phyloP scores from a whole-genome alignment of 495 filamentous ascomycete genomes.

The Platismatia glauca region DNA sequence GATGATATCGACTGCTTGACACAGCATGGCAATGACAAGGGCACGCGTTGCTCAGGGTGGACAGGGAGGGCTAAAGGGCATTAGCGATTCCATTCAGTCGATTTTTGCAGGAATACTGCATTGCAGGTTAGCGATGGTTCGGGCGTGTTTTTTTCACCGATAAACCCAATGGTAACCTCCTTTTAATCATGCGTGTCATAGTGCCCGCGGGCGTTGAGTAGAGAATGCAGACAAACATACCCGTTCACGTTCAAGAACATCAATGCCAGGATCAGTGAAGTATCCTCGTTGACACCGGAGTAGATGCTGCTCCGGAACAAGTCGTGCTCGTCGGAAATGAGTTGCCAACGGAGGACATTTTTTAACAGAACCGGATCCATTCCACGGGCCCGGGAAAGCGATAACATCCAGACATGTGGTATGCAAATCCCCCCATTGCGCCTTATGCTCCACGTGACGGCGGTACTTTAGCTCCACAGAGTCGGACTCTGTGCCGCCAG shows the following conservation, averaged over 20 bases:
- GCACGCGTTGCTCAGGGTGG: neutral
- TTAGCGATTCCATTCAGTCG: neutral
- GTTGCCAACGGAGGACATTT: neutral
- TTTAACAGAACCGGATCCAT: too few relatives aligned
- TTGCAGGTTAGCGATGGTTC: slow-evolving; percentile 5
- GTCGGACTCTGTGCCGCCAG: too few relatives aligned
- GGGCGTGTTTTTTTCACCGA: slow-evolving; percentile 9
- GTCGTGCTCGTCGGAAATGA: neutral
- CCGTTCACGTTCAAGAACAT: neutral
- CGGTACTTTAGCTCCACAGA: too few relatives aligned
- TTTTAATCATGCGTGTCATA: slow-evolving; percentile 4
- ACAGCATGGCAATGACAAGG: neutral
- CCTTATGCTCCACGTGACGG: too few relatives aligned
- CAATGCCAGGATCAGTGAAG: neutral
- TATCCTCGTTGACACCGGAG: neutral
- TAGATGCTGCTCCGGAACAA: neutral
- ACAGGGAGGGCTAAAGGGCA: slow-evolving; percentile 3
- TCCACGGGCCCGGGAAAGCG: too few relatives aligned
- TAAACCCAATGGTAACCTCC: neutral
- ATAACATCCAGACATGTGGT: too few relatives aligned
- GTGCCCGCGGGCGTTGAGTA: slow-evolving; percentile 9
- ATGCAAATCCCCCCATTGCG: too few relatives aligned
- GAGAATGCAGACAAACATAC: slow-evolving; percentile 5
- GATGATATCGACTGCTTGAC: slow-evolving; percentile 6
- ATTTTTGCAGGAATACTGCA: neutral